A percentile compares a stretch with the other conserved stretches of the same genome.
phyloP scores from a whole-genome alignment of 1,284 basidiomycete genomes.

The Ustilago vetiveriae region DNA sequence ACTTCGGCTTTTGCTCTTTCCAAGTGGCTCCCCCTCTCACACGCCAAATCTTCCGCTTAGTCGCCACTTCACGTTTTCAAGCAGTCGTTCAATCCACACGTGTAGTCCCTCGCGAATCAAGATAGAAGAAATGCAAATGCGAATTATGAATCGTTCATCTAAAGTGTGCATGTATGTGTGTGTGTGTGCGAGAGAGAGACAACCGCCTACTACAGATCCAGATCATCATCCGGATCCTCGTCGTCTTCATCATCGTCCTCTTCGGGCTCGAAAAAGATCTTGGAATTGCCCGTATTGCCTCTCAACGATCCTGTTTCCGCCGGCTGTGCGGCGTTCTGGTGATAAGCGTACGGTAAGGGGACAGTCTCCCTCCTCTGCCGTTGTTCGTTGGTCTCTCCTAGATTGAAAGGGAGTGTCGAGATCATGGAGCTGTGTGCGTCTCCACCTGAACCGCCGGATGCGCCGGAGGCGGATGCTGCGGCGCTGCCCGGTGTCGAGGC shows the following conservation, averaged over 20 bases:
- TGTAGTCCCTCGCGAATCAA: too few species aligned
- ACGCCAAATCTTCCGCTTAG: too few species aligned
- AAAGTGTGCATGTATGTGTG: too few species aligned
- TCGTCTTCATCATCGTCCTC: slow-evolving; percentile 63
- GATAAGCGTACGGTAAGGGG: slow-evolving; percentile 55
- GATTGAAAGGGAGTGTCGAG: slow-evolving; percentile 53
- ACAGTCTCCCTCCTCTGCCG: slow-evolving; percentile 51
- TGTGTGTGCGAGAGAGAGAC: too few species aligned
- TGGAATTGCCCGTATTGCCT: slow-evolving; percentile 53
- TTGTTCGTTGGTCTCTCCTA: slow-evolving; percentile 51
- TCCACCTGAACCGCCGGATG: not conserved
- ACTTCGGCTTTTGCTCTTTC: too few species aligned
- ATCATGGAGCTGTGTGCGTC: slow-evolving; percentile 41
- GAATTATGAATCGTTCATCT: too few species aligned
- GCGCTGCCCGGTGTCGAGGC: not conserved
- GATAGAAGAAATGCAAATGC: too few species aligned
- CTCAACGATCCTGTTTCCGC: slow-evolving; percentile 15
- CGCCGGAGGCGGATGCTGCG: not conserved
- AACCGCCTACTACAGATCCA: slow-evolving; percentile 51
- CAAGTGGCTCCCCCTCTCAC: too few species aligned
- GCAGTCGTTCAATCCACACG: too few species aligned
- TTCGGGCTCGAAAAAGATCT: slow-evolving; percentile 63
- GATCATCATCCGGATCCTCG: slow-evolving; percentile 63
- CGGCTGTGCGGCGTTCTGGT: slow-evolving; percentile 22
- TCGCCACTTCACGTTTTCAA: too few species aligned